Percentiles rank a stretch among this genome's conserved stretches.
Conservation (phyloP, 176 grass and related monocot genomes). For the Triticum urartu region DNA sequence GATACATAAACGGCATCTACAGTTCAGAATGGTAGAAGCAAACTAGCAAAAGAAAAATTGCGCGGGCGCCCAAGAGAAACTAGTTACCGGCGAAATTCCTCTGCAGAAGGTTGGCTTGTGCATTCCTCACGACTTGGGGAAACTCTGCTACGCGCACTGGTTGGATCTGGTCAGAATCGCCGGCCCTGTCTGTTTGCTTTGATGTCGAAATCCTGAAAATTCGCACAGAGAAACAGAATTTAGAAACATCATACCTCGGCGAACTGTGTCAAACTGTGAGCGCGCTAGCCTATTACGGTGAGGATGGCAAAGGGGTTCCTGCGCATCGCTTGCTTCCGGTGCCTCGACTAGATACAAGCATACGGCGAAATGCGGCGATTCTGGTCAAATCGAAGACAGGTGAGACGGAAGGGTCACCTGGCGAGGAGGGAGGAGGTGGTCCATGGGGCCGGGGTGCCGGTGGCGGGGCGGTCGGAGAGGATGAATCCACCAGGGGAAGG, state of each 20-base stretch:
- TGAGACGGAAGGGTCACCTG: slow-evolving; percentile 44
- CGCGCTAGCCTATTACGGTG: neutral
- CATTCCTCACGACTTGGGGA: slow-evolving; percentile 80
- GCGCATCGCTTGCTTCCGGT: neutral
- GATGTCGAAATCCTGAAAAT: slow-evolving; percentile 54
- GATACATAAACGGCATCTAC: neutral
- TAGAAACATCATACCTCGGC: neutral
- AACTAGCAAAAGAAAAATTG: neutral
- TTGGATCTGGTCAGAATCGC: slow-evolving; percentile 58
- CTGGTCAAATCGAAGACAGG: neutral
- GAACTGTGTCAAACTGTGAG: neutral
- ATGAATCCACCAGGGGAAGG: slow-evolving; percentile 36
- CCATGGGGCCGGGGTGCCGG: slow-evolving; percentile 90
- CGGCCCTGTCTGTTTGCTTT: slow-evolving; percentile 50
- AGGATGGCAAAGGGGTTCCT: neutral
- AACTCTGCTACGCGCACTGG: slow-evolving; percentile 78
- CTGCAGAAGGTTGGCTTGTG: slow-evolving; percentile 67
- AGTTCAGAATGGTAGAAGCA: slow-evolving; percentile 34
- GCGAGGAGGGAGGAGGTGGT: slow-evolving; percentile 66
- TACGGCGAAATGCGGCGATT: slow-evolving; percentile 18
- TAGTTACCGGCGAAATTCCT: slow-evolving; percentile 49
- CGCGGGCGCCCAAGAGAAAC: neutral
- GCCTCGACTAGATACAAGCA: slow-evolving; percentile 3
- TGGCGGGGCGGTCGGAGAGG: slow-evolving; percentile 54
- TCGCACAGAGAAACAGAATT: neutral